Evolutionary conservation across 1,284 basidiomycete genomes (phyloP), one percentile per base, ranked within the genome.

Genomic region (Pterulicium gracile): DNA sequence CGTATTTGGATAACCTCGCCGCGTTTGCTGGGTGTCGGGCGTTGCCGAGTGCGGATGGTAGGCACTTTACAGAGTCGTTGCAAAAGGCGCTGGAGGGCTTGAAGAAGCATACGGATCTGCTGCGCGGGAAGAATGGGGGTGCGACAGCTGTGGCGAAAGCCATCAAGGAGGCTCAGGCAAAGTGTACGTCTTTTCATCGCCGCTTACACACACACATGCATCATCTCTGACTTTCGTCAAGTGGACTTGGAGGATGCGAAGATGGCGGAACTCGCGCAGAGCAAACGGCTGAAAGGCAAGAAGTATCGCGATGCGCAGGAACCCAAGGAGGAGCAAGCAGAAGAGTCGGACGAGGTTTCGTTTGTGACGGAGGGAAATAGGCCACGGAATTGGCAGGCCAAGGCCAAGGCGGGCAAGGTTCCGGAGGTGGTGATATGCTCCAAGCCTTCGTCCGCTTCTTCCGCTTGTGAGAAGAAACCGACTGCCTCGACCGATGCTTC

Each of bases 31-130:
- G 75, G 10, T 77, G 70, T 3, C 79, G 80, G 2, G 63, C 73
- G 15, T 65, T 90, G 32, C 84, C 87, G 1, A 61, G 66, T 21
- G 69, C 72, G 45, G 88, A 90, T 13, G 89, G 89, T 4, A 78
- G 92, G n/a, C 90, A 91, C 66, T 94, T 94, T 69, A 80, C 85
- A 43, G 81, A 85, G 13, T 75, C 86, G 23, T 67, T 95, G 17
- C 77, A 85, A 23, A 71, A 76, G 18, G 71, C 77, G 15, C 62
- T 87, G 43, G 62, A 66, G 4, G 68, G 73, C 1, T 65, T 95
- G 20, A 67, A 69, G 51, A 63, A 59, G 2, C 89, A 94, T 53
- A 79, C 85, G 1, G 77, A 85, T 35, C 67, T 74, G 5, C 63
- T 92, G 10, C 71, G 13, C 7, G 13, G 10, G 7, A 20, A 78